These are phyloP conservation scores for Sporothrix brasiliensis DNA, from an alignment of 2,329 filamentous ascomycete species.

Conservation along the genomic window DNA sequence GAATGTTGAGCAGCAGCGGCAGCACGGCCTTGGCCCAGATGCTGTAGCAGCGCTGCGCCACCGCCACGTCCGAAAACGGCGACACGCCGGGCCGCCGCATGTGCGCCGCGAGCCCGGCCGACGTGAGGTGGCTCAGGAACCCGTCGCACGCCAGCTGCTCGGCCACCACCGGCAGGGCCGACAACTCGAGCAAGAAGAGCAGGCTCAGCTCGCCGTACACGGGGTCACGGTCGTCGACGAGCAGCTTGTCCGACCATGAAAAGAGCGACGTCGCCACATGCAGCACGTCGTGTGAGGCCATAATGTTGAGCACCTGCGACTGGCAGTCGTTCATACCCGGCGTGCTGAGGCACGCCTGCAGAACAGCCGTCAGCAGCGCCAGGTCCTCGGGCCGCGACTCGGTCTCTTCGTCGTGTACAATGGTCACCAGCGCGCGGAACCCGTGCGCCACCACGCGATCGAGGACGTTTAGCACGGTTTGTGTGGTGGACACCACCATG, in stretches of 20 bases:
- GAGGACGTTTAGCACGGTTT: slow-evolving; percentile 76
- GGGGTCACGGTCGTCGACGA: slow-evolving; percentile 68
- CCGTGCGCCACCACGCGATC: slow-evolving; percentile 77
- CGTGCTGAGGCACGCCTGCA: slow-evolving; percentile 80
- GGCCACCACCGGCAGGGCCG: slow-evolving; percentile 75
- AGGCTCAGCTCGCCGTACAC: slow-evolving; percentile 92
- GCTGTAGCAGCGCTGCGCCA: slow-evolving; percentile 73
- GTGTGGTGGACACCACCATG: slow-evolving; percentile 53
- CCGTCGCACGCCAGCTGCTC: slow-evolving; percentile 90
- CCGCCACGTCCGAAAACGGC: slow-evolving; percentile 73
- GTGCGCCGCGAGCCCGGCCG: slow-evolving; percentile 76
- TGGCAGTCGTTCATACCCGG: slow-evolving; percentile 74
- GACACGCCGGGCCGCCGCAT: slow-evolving; percentile 72
- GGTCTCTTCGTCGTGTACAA: slow-evolving; percentile 74
- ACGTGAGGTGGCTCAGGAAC: slow-evolving; percentile 75
- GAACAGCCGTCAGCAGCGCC: slow-evolving; percentile 80
- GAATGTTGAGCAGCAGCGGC: slow-evolving; percentile 84
- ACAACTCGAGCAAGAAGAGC: slow-evolving; percentile 85
- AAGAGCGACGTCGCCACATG: slow-evolving; percentile 85
- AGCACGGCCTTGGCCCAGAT: slow-evolving; percentile 91
- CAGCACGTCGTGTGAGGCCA: slow-evolving; percentile 71
- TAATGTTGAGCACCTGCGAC: slow-evolving; percentile 69
- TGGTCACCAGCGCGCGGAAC: slow-evolving; percentile 77
- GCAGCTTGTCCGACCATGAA: slow-evolving; percentile 87
- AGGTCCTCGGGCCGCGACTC: slow-evolving; percentile 77